A percentile compares a stretch with the other conserved stretches of the same genome.
phyloP scores from a whole-genome alignment of 805 yeast species.

The Groenewaldozyma salmanticensis region DNA sequence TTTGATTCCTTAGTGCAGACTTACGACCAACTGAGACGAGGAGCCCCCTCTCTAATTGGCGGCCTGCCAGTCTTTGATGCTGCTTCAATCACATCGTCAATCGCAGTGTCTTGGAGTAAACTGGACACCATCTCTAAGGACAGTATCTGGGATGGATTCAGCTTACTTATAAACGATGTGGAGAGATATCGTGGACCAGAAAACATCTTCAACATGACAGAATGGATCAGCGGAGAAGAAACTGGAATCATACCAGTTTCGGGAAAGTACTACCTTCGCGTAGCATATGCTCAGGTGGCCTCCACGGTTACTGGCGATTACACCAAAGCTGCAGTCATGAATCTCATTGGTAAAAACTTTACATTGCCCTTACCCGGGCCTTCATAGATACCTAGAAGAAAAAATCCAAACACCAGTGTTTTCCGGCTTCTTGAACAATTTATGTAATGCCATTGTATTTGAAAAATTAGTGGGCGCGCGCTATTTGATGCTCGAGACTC shows the following conservation, averaged over 20 bases:
- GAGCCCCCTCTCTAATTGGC: constrained; percentile 43
- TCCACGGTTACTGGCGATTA: constrained; percentile 15
- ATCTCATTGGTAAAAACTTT: constrained; percentile 8
- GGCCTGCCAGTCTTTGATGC: constrained; percentile 21
- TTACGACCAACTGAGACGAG: constrained; percentile 50
- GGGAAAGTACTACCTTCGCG: constrained; percentile 13
- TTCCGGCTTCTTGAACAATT: no score
- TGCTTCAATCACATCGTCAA: constrained; percentile 1
- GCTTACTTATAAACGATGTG: constrained; percentile 68
- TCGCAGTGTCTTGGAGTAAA: constrained; percentile 16
- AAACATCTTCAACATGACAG: constrained; percentile 34
- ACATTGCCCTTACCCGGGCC: no score
- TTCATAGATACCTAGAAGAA: no score
- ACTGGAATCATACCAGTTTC: constrained; percentile 7
- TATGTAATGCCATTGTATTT: no score
- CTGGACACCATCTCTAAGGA: constrained; percentile 4
- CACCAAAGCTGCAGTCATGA: constrained; percentile 14
- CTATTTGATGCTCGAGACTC: no score
- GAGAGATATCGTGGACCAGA: constrained; percentile 58
- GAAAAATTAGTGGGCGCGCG: no score
- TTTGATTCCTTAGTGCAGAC: constrained; percentile 85
- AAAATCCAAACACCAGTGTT: no score
- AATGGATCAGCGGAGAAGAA: constrained; percentile 19
- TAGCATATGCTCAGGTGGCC: constrained; percentile 14
- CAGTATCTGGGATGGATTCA: constrained; percentile 36